These are phyloP conservation scores for Calonectria naviculata DNA, from an alignment of 2,329 filamentous ascomycete genomes.

Conservation along the genomic window DNA sequence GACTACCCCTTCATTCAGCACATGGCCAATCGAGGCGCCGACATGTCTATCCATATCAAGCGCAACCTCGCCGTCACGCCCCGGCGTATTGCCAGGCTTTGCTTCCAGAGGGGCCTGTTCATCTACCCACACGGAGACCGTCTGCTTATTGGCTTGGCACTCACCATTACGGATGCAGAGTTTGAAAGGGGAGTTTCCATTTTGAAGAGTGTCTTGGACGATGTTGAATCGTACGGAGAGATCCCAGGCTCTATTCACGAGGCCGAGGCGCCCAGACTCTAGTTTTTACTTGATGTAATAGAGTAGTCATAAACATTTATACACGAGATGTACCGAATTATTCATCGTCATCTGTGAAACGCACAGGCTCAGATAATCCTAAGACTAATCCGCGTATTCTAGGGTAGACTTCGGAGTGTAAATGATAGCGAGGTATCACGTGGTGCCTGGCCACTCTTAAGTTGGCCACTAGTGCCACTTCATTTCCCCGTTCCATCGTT, in stretches of 20 bases:
- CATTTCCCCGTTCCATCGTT: no score
- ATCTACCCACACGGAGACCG: neutral
- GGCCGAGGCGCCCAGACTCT: neutral
- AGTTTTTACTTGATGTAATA: no score
- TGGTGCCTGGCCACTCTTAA: no score
- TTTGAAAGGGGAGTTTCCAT: neutral
- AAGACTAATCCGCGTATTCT: no score
- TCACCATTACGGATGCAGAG: neutral
- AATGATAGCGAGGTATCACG: no score
- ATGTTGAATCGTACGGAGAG: neutral
- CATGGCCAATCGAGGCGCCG: neutral
- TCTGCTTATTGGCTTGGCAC: neutral
- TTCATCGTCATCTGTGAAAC: no score
- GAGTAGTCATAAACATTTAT: no score
- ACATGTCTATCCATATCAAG: neutral
- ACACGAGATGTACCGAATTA: no score
- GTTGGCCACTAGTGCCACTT: no score
- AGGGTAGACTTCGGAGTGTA: no score
- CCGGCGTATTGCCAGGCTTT: neutral
- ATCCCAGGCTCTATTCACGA: neutral
- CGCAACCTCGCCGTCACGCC: neutral
- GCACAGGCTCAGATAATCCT: no score
- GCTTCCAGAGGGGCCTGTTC: neutral
- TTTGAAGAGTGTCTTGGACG: neutral
- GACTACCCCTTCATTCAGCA: neutral